phyloP scores from a whole-genome alignment of 2,329 filamentous ascomycete genomes.

The Fusarium mexicanum region DNA sequence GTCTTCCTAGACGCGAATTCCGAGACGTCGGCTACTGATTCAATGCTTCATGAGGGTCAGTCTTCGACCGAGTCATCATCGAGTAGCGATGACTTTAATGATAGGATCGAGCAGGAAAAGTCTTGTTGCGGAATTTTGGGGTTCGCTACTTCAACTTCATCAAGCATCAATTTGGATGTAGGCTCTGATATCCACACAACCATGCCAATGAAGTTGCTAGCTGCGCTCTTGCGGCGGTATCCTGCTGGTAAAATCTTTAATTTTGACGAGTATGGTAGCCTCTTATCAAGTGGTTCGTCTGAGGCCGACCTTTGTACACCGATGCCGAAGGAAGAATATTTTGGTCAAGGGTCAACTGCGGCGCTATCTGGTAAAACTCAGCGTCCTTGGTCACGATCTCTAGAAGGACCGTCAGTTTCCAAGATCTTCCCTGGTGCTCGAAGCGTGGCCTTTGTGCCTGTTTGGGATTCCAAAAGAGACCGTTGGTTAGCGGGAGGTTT shows the following conservation, averaged over 20 bases:
- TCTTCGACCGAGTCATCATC: slow-evolving; percentile 10
- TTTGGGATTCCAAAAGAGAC: slow-evolving; percentile 58
- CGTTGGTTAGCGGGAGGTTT: slow-evolving; percentile 61
- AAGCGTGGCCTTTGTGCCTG: slow-evolving; percentile 58
- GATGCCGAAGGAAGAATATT: not conserved
- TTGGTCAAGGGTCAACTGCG: not conserved
- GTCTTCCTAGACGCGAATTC: slow-evolving; percentile 47
- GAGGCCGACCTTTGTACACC: slow-evolving; percentile 38
- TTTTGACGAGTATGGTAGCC: slow-evolving; percentile 52
- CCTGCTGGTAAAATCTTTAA: slow-evolving; percentile 58
- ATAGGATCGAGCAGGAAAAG: slow-evolving; percentile 1
- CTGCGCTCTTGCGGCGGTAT: slow-evolving; percentile 55
- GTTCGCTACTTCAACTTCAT: slow-evolving; percentile 48
- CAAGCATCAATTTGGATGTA: slow-evolving; percentile 47
- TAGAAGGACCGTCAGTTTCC: slow-evolving; percentile 38
- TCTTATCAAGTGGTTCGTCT: slow-evolving; percentile 47
- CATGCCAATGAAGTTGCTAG: slow-evolving; percentile 52
- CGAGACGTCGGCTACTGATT: slow-evolving; percentile 27
- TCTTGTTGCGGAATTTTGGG: slow-evolving; percentile 50
- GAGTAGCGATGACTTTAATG: slow-evolving; percentile 45
- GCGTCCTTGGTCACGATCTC: slow-evolving; percentile 1
- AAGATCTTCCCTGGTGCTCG: slow-evolving; percentile 54
- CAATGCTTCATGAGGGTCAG: slow-evolving; percentile 24
- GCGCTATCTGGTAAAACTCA: not conserved
- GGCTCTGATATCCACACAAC: slow-evolving; percentile 28